phyloP scores from a whole-genome alignment of 2,329 filamentous ascomycete species.

The Colletotrichum caudatum region DNA sequence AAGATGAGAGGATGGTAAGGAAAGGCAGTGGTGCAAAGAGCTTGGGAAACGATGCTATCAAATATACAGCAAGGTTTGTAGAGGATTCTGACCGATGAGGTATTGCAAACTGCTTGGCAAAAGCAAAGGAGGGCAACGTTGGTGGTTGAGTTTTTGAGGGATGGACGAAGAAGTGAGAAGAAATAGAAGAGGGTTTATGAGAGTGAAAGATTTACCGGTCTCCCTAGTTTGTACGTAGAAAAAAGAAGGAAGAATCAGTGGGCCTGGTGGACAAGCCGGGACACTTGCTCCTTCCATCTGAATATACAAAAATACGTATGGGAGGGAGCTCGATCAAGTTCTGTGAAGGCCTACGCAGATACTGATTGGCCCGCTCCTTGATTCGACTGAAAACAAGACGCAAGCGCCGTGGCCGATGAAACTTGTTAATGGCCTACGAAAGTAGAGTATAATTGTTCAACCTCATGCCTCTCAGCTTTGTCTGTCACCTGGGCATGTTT shows the following conservation, averaged over 20 bases:
- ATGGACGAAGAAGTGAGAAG: not conserved
- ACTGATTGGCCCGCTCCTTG: not conserved
- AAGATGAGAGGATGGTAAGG: not conserved
- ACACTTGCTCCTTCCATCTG: constrained; percentile 19
- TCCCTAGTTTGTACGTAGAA: not conserved
- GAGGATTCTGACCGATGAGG: not conserved
- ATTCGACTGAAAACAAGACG: too few species aligned
- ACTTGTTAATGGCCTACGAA: not conserved
- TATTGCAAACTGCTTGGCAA: too few species aligned
- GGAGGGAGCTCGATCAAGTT: not conserved
- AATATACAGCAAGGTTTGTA: not conserved
- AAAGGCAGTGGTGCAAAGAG: not conserved
- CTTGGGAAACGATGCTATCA: too few species aligned
- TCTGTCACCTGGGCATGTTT: not conserved
- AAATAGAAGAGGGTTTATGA: not conserved
- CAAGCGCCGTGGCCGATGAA: too few species aligned
- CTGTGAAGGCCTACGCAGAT: too few species aligned
- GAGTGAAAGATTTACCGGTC: not conserved
- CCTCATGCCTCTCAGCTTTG: not conserved
- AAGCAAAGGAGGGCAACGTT: not conserved
- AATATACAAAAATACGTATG: not conserved
- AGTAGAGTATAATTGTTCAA: not conserved
- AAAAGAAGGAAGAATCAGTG: constrained; percentile 8
- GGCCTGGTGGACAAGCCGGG: not conserved
- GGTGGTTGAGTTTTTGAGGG: not conserved